Evolutionary conservation across 164 flowering plant species (phyloP).

Genomic region (Nymphaea thermarum): DNA sequence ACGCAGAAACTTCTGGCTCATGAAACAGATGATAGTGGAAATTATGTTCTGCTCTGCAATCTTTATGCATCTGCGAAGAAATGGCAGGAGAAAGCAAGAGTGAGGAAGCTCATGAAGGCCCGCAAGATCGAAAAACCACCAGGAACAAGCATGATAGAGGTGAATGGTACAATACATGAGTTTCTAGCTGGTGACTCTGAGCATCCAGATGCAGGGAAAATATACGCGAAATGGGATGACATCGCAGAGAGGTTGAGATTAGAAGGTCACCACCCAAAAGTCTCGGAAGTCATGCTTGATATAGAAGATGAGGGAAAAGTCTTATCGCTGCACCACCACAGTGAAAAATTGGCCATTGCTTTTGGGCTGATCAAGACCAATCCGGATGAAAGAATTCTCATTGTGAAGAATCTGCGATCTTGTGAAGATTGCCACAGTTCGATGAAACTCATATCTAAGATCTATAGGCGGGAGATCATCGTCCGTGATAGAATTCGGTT

Average conservation of each 20-base stretch:
- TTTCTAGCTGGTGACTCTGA: constrained; percentile 32
- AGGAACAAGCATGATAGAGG: constrained; percentile 15
- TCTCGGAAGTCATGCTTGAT: constrained; percentile 31
- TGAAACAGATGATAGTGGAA: constrained; percentile 23
- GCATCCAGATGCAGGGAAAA: constrained; percentile 26
- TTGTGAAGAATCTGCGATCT: constrained; percentile 30
- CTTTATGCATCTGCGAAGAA: constrained; percentile 17
- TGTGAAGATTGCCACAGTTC: constrained; percentile 31
- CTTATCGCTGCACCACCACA: constrained; percentile 26
- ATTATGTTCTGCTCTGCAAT: constrained; percentile 20
- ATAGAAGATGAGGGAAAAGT: constrained; percentile 30
- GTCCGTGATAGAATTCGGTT: constrained; percentile 30
- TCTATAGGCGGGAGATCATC: constrained; percentile 20
- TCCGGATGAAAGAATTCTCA: constrained; percentile 16
- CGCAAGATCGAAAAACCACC: constrained; percentile 14
- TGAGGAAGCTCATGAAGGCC: constrained; percentile 16
- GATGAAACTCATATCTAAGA: constrained; percentile 27
- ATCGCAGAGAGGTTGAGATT: constrained; percentile 17
- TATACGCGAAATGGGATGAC: constrained; percentile 27
- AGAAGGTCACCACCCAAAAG: constrained; percentile 21
- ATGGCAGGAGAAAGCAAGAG: constrained; percentile 9
- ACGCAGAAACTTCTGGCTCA: constrained; percentile 15
- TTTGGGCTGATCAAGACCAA: constrained; percentile 25
- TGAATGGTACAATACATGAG: constrained; percentile 30
- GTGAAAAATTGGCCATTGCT: constrained; percentile 41